Evolutionary conservation across 148 eudicot genomes (phyloP), one percentile per base, ranked within the genome.

Genomic region (Rheum nobile): DNA sequence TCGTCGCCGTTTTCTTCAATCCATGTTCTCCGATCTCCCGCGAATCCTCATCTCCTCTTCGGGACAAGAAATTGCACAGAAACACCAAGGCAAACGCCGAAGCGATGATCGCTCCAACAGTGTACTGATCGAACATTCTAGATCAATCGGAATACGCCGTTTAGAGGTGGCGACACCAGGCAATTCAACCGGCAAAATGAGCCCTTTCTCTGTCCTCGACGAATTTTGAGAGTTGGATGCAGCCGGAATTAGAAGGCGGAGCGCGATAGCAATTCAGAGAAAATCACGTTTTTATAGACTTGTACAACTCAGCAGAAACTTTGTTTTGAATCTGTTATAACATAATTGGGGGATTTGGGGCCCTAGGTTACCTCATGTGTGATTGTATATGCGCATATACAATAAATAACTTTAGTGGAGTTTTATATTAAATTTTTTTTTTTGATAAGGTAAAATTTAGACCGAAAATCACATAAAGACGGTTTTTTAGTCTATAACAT

Each of bases 121-220:
- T 29, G 77, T 77, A 80, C 32, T 76, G 80, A 75, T 83, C 83
- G 75, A 48, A 47, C 89, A 84, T 86, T 81, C 44, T 63, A 6
- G 46, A 69, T 19, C 72, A 38, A 22, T n/a, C 72, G 29, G 13
- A 6, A 38, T 24, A 10, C 72, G 72, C 48, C n/a, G 39, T 6
- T 63, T 1, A 63, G 21, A 55, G 38, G 69, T 32, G 39, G 69
- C 39, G 39, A 63, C 69, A 32, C 69, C 69, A 17, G 69, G n/a
- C 16, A 31, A 32, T 31, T 63, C 3, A 16, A 63, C 0, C 69
- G 65, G 21, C 22, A 48, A 4, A 48, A 48, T 4, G 55, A n/a
- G 21, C 48, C 17, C 48, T 44, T 16, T 14, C 28, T 52, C 24
- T n/a, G 2, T 52, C 22, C 19, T 46, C 28, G 17, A 52, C 59